A percentile compares a stretch with the other conserved stretches of the same genome.
Evolutionary conservation across 441 rosid genomes (phyloP).

Genomic region (Eruca vesicaria): DNA sequence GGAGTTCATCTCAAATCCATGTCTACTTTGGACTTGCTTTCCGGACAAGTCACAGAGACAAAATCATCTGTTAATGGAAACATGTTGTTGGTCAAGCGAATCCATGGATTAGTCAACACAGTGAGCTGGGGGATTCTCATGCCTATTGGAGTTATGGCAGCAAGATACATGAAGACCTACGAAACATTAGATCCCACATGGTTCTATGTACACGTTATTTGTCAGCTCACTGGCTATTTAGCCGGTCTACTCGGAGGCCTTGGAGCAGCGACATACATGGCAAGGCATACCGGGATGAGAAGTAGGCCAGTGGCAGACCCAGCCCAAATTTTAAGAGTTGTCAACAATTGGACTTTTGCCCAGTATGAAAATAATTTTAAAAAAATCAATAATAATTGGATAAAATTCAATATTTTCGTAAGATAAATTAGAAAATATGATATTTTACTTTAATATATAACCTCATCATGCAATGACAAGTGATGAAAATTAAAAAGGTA

Average conservation of each 20-base stretch:
- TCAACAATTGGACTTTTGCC: too few relatives aligned
- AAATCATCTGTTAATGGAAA: not conserved
- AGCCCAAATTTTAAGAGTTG: too few relatives aligned
- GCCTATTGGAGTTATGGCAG: not conserved
- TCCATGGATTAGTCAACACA: slow-evolving; percentile 49
- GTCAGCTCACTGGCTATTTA: slow-evolving; percentile 48
- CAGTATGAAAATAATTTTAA: too few relatives aligned
- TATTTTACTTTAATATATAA: too few relatives aligned
- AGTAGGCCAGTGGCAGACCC: too few relatives aligned
- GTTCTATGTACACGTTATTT: not conserved
- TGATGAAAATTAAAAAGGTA: too few relatives aligned
- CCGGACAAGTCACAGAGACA: slow-evolving; percentile 22
- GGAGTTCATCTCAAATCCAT: not conserved
- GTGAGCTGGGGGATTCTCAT: not conserved
- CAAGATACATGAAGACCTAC: not conserved
- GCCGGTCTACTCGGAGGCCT: slow-evolving; percentile 54
- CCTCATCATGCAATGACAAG: too few relatives aligned
- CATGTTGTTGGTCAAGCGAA: slow-evolving; percentile 29
- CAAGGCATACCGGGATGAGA: slow-evolving; percentile 36
- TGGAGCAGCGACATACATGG: slow-evolving; percentile 49
- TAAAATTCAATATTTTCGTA: too few relatives aligned
- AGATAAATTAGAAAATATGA: too few relatives aligned
- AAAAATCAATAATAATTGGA: too few relatives aligned
- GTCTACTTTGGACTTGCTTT: slow-evolving; percentile 18
- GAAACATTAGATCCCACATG: not conserved